Evolutionary conservation across 768 basidiomycete genomes (phyloP).

Genomic region (Goffeauzyma gilvescens): DNA sequence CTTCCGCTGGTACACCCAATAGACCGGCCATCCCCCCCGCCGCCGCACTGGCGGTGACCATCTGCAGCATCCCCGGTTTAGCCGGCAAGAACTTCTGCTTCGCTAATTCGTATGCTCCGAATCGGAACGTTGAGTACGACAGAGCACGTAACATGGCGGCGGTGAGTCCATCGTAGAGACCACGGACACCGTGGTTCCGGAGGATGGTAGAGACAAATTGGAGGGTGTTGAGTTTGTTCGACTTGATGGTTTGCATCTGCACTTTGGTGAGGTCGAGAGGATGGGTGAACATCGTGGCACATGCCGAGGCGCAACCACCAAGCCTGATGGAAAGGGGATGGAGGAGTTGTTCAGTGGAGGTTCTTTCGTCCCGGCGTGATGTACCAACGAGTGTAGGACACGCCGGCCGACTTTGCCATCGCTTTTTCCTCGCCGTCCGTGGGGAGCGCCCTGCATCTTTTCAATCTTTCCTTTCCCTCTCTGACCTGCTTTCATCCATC

Average conservation of each 20-base stretch:
- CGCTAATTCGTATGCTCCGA: conserved; percentile 29
- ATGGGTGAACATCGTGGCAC: conserved; percentile 3
- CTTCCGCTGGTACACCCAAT: conserved; percentile 25
- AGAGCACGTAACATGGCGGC: conserved; percentile 25
- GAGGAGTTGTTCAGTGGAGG: no score
- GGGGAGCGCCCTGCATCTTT: no score
- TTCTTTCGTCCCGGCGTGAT: no score
- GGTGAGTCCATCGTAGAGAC: conserved; percentile 27
- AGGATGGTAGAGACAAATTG: conserved; percentile 8
- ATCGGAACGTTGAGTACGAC: conserved; percentile 14
- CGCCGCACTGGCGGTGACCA: conserved; percentile 25
- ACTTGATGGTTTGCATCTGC: conserved; percentile 11
- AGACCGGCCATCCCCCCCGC: conserved; percentile 26
- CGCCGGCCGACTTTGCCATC: no score
- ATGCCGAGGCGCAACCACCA: background rate
- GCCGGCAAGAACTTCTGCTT: conserved; percentile 13
- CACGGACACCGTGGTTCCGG: conserved; percentile 14
- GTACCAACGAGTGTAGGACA: no score
- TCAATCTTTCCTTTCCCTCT: no score
- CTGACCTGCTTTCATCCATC: background rate
- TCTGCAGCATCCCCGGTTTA: conserved; percentile 9
- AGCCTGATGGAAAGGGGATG: no score
- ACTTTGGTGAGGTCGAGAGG: conserved; percentile 12
- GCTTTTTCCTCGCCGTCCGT: no score
- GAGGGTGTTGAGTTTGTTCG: conserved; percentile 7